These are phyloP conservation scores for Wallacemonas sp. DNA, from an alignment of 208 protist species.

Conservation along the genomic window DNA sequence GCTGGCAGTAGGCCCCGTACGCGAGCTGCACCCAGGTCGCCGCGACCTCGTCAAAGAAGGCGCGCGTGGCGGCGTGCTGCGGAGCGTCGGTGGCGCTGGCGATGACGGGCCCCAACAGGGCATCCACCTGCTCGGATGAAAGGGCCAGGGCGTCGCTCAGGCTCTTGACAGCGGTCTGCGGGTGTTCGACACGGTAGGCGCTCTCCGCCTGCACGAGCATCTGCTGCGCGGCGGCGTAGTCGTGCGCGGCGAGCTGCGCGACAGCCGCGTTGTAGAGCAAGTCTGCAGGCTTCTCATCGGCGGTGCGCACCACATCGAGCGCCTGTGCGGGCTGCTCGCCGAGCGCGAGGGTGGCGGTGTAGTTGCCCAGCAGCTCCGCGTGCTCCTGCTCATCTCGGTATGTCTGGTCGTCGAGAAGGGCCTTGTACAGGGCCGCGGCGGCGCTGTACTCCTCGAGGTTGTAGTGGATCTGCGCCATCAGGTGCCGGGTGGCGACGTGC, in stretches of 20 bases:
- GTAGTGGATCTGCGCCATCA: constrained; percentile 85
- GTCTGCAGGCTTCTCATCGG: constrained; percentile 70
- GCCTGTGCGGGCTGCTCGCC: constrained; percentile 35
- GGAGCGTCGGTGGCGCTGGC: neutral
- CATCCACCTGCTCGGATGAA: constrained; percentile 25
- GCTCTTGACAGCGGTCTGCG: constrained; percentile 43
- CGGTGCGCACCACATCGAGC: constrained; percentile 45
- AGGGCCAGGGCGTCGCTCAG: constrained; percentile 56
- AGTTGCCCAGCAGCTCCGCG: constrained; percentile 76
- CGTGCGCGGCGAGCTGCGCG: constrained; percentile 61
- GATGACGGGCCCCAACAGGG: constrained; percentile 26
- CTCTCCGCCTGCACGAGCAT: constrained; percentile 70
- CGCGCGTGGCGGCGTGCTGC: constrained; percentile 47
- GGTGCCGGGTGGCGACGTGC: constrained; percentile 57
- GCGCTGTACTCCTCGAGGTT: constrained; percentile 74
- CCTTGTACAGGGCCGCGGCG: constrained; percentile 69
- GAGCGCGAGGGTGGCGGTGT: constrained; percentile 56
- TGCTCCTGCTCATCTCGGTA: constrained; percentile 78
- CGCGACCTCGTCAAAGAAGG: constrained; percentile 79
- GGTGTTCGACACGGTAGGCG: constrained; percentile 48
- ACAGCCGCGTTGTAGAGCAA: constrained; percentile 81
- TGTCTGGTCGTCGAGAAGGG: constrained; percentile 39
- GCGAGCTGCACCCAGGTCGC: constrained; percentile 85
- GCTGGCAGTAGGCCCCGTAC: constrained; percentile 52
- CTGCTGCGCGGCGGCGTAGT: constrained; percentile 50